Conservation (phyloP, 139 green algal species). For the Chlamydomonas incerta region DNA sequence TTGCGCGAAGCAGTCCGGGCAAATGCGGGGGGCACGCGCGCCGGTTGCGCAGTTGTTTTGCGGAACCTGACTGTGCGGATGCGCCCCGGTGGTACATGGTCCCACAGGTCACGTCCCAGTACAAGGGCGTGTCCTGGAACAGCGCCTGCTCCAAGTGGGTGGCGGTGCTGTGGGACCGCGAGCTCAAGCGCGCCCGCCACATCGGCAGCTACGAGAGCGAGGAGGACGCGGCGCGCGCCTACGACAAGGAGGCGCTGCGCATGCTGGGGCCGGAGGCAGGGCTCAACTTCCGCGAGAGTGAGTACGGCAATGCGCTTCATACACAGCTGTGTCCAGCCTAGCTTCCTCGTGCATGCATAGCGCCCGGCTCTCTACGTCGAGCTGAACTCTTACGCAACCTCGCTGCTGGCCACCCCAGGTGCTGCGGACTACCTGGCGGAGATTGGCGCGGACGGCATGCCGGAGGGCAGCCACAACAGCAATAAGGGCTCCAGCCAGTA, state of each 20-base stretch:
- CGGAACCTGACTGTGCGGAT: too few relatives aligned
- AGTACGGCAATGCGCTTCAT: constrained; percentile 20
- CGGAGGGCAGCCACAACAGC: constrained; percentile 19
- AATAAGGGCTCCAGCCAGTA: constrained; percentile 66
- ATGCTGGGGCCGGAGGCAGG: constrained; percentile 62
- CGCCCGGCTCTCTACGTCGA: too few relatives aligned
- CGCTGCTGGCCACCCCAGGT: too few relatives aligned
- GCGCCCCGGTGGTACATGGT: too few relatives aligned
- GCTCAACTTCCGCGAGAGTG: constrained; percentile 72
- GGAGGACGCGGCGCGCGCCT: constrained; percentile 70
- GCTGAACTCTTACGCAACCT: too few relatives aligned
- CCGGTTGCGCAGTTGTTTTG: too few relatives aligned
- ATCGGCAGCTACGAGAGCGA: constrained; percentile 76
- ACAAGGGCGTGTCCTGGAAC: constrained; percentile 71
- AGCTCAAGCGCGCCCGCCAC: constrained; percentile 68
- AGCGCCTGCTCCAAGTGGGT: constrained; percentile 65
- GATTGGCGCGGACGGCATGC: constrained; percentile 12
- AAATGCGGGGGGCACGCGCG: too few relatives aligned
- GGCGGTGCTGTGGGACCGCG: constrained; percentile 70
- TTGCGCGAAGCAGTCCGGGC: too few relatives aligned
- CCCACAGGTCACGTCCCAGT: constrained; percentile 53
- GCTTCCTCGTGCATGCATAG: too few relatives aligned
- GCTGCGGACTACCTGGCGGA: constrained; percentile 39
- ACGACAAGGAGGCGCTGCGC: constrained; percentile 70
- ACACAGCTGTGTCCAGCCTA: too few relatives aligned